These are phyloP conservation scores for Aspergillus nomiae DNA, from an alignment of 2,329 filamentous ascomycete genomes.

Conservation along the genomic window DNA sequence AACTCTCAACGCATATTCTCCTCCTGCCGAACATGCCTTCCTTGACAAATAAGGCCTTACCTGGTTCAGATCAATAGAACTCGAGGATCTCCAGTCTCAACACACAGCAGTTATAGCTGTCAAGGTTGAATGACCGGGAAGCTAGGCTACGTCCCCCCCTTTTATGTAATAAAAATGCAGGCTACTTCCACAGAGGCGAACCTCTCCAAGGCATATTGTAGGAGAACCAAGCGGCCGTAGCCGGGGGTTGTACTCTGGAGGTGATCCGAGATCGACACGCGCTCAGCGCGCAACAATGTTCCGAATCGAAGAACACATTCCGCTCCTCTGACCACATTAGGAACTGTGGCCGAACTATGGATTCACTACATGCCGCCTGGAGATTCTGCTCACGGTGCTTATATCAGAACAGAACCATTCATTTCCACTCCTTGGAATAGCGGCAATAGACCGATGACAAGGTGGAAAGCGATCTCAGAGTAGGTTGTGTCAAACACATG, in stretches of 20 bases:
- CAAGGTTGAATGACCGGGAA: neutral
- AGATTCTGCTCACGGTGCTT: neutral
- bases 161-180: neutral
- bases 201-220: neutral
- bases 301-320: neutral
- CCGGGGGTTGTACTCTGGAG: neutral
- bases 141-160: neutral
- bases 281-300: too few relatives aligned
- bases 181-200: neutral
- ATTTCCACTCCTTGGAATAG: neutral
- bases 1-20: too few relatives aligned
- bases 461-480: neutral
- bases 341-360: neutral
- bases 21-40: neutral
- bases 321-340: neutral
- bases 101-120: neutral
- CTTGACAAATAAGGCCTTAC: neutral
- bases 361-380: neutral
- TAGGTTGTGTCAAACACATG: neutral
- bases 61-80: neutral
- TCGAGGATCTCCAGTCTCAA: neutral
- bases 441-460: neutral
- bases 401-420: neutral
- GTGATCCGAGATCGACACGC: neutral
- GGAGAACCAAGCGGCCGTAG: neutral